Evolutionary conservation across 805 yeast species (phyloP).

Genomic region (Wickerhamomyces alni): DNA sequence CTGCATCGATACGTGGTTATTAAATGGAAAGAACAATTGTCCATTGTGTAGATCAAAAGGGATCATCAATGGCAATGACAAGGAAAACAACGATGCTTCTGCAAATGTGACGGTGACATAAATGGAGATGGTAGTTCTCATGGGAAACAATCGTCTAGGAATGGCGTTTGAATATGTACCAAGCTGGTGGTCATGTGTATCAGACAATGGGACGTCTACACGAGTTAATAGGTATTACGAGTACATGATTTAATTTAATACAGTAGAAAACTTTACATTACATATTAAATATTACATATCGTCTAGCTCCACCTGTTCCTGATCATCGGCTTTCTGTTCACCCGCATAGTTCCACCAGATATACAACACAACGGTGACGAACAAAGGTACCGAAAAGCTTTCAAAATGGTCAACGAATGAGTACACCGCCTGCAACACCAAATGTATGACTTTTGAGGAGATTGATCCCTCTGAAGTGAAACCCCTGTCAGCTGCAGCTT

Average conservation of each 20-base stretch:
- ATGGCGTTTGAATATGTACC: no score
- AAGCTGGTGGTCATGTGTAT: no score
- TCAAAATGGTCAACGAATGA: neutral
- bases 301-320: no score
- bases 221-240: no score
- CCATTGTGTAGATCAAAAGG: slow-evolving; percentile 51
- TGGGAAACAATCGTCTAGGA: no score
- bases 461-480: neutral
- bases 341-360: neutral
- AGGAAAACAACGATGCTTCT: neutral
- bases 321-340: no score
- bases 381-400: neutral
- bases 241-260: no score
- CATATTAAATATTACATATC: no score
- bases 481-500: neutral
- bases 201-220: no score
- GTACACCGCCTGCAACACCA: neutral
- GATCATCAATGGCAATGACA: neutral
- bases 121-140: no score
- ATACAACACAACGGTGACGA: neutral
- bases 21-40: slow-evolving; percentile 47
- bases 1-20: slow-evolving; percentile 56
- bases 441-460: neutral
- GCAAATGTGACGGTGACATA: no score
- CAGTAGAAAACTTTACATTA: no score